Evolutionary conservation across 805 yeast genomes (phyloP).

Genomic region (Metschnikowia proteae): DNA sequence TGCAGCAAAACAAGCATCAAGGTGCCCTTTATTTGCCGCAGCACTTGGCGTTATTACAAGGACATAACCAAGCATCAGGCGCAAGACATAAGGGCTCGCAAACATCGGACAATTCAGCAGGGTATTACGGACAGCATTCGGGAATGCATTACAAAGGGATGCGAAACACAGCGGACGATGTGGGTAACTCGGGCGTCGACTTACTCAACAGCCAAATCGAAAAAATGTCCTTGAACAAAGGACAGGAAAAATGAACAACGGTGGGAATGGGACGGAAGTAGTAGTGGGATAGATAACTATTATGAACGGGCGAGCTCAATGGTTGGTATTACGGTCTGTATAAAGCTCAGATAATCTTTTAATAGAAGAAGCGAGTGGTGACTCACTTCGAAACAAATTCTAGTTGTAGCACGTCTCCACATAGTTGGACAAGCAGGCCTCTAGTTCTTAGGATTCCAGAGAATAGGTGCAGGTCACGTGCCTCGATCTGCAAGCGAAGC

Average conservation of each 20-base stretch:
- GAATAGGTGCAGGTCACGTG: not conserved
- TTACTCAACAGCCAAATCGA: conserved; percentile 3
- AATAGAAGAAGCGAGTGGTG: conserved; percentile 5
- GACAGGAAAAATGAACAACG: conserved; percentile 2
- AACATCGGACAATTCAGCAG: conserved; percentile 7
- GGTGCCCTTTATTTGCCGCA: conserved; percentile 18
- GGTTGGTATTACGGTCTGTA: conserved; percentile 2
- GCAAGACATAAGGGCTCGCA: conserved; percentile 14
- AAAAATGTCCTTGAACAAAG: conserved; percentile 1
- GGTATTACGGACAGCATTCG: conserved; percentile 10
- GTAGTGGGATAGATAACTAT: not conserved
- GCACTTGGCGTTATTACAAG: conserved; percentile 22
- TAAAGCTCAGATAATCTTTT: not conserved
- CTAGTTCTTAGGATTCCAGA: too few species aligned
- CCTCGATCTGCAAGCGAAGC: not conserved
- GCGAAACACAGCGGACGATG: not conserved
- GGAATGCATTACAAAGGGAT: not conserved
- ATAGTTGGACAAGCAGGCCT: too few species aligned
- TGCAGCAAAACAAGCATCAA: conserved; percentile 19
- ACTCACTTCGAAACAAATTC: conserved; percentile 1
- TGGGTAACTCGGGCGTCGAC: not conserved
- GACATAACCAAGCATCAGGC: conserved; percentile 7
- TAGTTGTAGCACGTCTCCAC: not conserved
- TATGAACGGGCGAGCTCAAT: conserved; percentile 1
- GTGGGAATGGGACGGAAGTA: conserved; percentile 3